Evolutionary conservation across 768 basidiomycete genomes (phyloP), one percentile per base, ranked within the genome.

Genomic region (Leccinum variicolor): DNA sequence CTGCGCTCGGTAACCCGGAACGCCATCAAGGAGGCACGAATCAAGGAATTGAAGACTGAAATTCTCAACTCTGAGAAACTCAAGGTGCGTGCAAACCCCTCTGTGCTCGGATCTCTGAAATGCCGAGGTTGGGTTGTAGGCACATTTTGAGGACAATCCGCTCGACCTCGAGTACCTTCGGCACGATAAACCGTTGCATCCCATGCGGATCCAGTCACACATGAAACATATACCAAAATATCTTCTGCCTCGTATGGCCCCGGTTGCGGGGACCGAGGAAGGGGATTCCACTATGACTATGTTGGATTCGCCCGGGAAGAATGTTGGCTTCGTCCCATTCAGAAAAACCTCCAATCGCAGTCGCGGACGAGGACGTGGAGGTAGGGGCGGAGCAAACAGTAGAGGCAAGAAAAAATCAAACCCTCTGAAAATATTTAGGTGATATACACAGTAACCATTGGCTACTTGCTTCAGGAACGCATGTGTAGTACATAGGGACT

Each of bases 111-210:
- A 33, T 31, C 17, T 23, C 17, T 14, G 46, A n/a, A 46, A 53
- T 34, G 41, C 46, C 59, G 39, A 39, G 39, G 58, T 55, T 28
- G 13, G 31, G 31, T 55, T 61, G 43, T 66, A 98, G 95, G 93
- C 94, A 6, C 96, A 98, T 73, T 98, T 99, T 61, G 94, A 98
- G 67, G 94, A 98, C 67, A 94, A 98, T 68, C 96, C 96, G 1
- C 78, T 92, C 8, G 95, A 98, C 68, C 80, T 98, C 11, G 92
- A 94, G 55, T 97, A 86, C 69, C 77, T 98, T 47, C 85, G 92
- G 2, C 97, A 98, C 73, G 97, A 99, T 74, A 93, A 94, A 64
- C 90, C 95, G 6, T 77, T 98, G 5, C 92, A 96, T 65, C 94
- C 95, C 0, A 87, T 89, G 26, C 81, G 94, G 48, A 79, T 95